Percentiles rank a stretch among this genome's conserved stretches.
Conservation (phyloP, 1,284 basidiomycete species). For the Psilocybe mexicana region DNA sequence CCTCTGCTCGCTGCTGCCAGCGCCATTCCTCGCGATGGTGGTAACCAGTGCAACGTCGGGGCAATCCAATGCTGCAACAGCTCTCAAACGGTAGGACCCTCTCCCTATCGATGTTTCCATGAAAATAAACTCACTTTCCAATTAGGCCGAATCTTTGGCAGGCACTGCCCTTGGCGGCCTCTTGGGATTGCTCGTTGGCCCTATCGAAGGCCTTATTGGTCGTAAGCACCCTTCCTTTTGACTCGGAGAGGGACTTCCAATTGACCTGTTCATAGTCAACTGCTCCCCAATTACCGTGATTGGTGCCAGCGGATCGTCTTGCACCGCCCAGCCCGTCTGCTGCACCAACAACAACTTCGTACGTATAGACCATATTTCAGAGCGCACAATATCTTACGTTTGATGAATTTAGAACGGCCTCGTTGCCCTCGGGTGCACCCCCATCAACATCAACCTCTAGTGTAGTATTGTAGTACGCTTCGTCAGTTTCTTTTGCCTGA, state of each 20-base stretch:
- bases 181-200: conserved; percentile 18
- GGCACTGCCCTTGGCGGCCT: conserved; percentile 20
- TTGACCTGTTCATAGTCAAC: conserved; percentile 9
- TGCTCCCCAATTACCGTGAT: conserved; percentile 25
- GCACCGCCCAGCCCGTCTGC: conserved; percentile 25
- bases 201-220: conserved; percentile 24
- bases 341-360: conserved; percentile 26
- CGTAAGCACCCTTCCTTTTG: conserved; percentile 7
- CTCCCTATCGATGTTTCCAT: neutral
- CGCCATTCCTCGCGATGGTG: conserved; percentile 19
- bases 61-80: conserved; percentile 31
- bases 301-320: conserved; percentile 22
- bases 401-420: conserved; percentile 17
- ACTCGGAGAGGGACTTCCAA: neutral
- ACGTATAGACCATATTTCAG: conserved; percentile 9
- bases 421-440: conserved; percentile 20
- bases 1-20: conserved; percentile 26
- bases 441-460: conserved; percentile 22
- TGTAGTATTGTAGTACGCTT: too few species aligned
- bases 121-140: too few species aligned
- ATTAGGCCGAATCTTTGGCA: neutral
- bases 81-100: conserved; percentile 19
- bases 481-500: neutral
- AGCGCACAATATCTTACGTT: neutral
- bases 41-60: conserved; percentile 30